Percentiles rank a stretch among this genome's conserved stretches.
Evolutionary conservation across 768 basidiomycete species (phyloP).

Genomic region (Boletus fagicola): DNA sequence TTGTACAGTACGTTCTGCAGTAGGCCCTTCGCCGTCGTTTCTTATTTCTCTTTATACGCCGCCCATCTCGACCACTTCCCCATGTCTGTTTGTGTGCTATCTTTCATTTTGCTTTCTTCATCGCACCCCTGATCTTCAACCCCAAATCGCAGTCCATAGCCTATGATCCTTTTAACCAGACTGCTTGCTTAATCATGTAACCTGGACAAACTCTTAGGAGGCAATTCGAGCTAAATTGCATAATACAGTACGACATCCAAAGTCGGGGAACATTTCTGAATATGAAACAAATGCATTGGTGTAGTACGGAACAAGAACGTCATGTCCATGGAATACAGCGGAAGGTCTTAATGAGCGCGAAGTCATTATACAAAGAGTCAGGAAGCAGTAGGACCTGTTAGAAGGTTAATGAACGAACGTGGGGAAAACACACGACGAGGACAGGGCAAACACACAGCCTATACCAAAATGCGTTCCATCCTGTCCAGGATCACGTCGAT

Average conservation of each 20-base stretch:
- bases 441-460: not conserved
- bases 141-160: conserved; percentile 10
- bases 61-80: not conserved
- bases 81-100: conserved; percentile 12
- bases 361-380: not conserved
- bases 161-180: conserved; percentile 19
- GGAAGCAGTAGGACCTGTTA: not conserved
- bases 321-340: not conserved
- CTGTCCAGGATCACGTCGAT: conserved; percentile 62
- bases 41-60: conserved; percentile 37
- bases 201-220: not conserved
- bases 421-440: not conserved
- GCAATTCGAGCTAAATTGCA: not conserved
- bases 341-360: not conserved
- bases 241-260: not conserved
- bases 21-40: conserved; percentile 11
- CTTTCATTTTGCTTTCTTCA: conserved; percentile 1
- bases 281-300: not conserved
- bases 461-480: conserved; percentile 56
- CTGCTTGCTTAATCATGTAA: conserved; percentile 16
- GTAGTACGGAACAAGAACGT: not conserved
- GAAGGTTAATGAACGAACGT: not conserved
- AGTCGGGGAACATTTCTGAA: too few relatives aligned
- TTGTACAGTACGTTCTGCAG: conserved; percentile 23
- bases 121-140: not conserved